These are phyloP conservation scores for Jackrogersella multiformis DNA, from an alignment of 495 filamentous ascomycete genomes.

Conservation along the genomic window DNA sequence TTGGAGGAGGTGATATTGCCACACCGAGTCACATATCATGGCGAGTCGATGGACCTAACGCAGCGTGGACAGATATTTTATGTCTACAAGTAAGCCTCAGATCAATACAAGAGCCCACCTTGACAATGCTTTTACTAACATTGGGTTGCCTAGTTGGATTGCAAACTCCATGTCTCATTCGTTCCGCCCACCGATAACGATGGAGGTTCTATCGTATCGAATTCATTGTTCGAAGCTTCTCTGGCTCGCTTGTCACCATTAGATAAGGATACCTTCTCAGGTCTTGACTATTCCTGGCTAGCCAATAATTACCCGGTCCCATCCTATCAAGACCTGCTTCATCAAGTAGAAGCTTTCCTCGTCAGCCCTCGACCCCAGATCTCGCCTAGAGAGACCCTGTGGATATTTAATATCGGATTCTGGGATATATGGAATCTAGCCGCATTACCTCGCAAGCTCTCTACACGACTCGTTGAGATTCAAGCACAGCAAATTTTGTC, in stretches of 20 bases:
- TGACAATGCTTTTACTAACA: constrained; percentile 12
- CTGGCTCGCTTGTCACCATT: constrained; percentile 29
- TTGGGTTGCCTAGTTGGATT: constrained; percentile 44
- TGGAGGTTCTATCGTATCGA: constrained; percentile 44
- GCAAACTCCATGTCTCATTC: constrained; percentile 46
- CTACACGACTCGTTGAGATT: constrained; percentile 41
- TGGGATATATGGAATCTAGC: constrained; percentile 61
- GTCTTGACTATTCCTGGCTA: constrained; percentile 51
- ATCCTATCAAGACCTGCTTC: constrained; percentile 50
- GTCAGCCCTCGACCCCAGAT: constrained; percentile 30
- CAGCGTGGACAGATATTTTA: constrained; percentile 43
- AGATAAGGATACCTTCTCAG: constrained; percentile 32
- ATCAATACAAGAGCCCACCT: not conserved
- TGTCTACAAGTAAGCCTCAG: constrained; percentile 38
- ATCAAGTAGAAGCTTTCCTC: constrained; percentile 55
- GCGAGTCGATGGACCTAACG: constrained; percentile 10
- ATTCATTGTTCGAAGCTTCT: constrained; percentile 45
- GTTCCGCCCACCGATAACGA: constrained; percentile 38
- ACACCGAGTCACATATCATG: constrained; percentile 31
- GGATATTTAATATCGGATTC: constrained; percentile 57
- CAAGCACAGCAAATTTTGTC: constrained; percentile 48
- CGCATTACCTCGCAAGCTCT: constrained; percentile 48
- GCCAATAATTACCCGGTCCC: constrained; percentile 44
- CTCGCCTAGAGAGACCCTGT: constrained; percentile 53
- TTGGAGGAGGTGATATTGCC: constrained; percentile 47